A percentile compares a stretch with the other conserved stretches of the same genome.
Conservation (phyloP, 2,329 filamentous ascomycete genomes). For the Boeremia exigua region DNA sequence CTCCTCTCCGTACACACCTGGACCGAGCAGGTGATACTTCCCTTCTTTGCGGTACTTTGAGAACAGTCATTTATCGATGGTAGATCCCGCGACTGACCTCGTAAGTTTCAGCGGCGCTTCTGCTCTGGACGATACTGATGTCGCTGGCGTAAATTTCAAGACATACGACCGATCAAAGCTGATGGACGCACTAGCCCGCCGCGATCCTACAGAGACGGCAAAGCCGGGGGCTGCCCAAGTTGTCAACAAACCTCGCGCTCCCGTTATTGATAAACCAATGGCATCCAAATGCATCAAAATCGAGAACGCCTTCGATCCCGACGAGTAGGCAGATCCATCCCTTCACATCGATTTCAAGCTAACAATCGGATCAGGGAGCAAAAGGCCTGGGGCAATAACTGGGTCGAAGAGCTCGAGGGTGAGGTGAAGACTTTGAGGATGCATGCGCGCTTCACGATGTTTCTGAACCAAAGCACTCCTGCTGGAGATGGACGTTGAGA, state of each 20-base stretch:
- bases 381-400: constrained; percentile 51
- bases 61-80: no score
- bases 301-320: constrained; percentile 92
- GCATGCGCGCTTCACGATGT: no score
- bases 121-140: constrained; percentile 95
- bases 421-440: constrained; percentile 91
- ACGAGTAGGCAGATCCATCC: constrained; percentile 70
- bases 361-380: constrained; percentile 34
- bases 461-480: no score
- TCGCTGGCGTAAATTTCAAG: constrained; percentile 98
- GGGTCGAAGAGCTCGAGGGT: constrained; percentile 92
- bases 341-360: constrained; percentile 11
- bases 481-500: no score
- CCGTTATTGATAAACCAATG: constrained; percentile 77
- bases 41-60: no score
- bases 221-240: constrained; percentile 29
- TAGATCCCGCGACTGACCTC: no score
- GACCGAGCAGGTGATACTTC: no score
- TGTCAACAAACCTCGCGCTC: constrained; percentile 77
- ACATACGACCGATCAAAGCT: constrained; percentile 98
- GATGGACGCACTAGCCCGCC: constrained; percentile 96
- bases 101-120: no score
- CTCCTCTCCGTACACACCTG: no score
- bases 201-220: constrained; percentile 73
- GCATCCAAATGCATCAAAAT: constrained; percentile 93